Evolutionary conservation across 2,329 filamentous ascomycete genomes (phyloP), one percentile per base, ranked within the genome.

Genomic region (Fusarium devonianum): DNA sequence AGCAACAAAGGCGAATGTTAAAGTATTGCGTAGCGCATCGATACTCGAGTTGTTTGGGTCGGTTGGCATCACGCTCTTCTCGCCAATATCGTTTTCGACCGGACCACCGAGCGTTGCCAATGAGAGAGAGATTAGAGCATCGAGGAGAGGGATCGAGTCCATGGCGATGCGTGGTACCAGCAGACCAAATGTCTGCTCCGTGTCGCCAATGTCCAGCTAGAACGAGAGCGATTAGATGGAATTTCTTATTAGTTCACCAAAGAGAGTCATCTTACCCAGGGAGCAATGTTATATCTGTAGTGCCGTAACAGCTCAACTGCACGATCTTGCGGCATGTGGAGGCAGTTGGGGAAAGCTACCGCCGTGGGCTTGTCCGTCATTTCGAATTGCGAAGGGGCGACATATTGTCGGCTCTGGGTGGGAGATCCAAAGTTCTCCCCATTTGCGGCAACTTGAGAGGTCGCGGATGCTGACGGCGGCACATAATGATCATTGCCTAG

Each of bases 231-330:
- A n/a, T 62, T 34, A 63, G 53, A 4, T 30, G 12, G 13, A 7
- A 19, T 3, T 26, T 17, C 2, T 10, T 2, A 12, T n/a, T n/a
- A n/a, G n/a, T n/a, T n/a, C 11, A 8, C 21, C 11, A 38, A 10
- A 3, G 13, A 5, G 4, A 13, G 12, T 5, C 19, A 13, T 64
- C 69, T 41, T 64, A 77, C 75, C 75, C 75, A 78, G 14, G 74
- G 71, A 5, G 75, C 74, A 22, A 78, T 67, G 29, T 75, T 68
- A 40, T 78, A 78, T 33, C 73, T 66, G 43, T 75, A 78, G 42
- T 76, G 68, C n/a, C 73, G 69, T 10, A 78, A 44, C 2, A 77
- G 55, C 19, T 65, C 63, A 19, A 72, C 58, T 9, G 30, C 55
- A 5, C 53, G 55, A 49, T 60, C 61, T n/a, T 67, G 64, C 3